Conservation (phyloP, 2,329 filamentous ascomycete species). For the Ophiognomonia clavigignenti-juglandacearum region DNA sequence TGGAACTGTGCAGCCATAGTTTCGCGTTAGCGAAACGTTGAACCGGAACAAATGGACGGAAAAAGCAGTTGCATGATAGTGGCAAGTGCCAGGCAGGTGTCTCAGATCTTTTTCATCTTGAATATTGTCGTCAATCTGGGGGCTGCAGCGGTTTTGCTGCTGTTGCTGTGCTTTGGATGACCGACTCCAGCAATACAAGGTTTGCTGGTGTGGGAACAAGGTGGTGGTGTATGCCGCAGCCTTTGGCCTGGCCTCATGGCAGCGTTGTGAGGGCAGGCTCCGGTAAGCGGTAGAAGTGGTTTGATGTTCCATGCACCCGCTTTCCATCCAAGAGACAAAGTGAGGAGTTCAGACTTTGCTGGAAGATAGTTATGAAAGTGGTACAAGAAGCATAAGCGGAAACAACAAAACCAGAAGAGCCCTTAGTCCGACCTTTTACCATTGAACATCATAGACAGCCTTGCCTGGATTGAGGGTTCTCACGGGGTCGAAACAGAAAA, state of each 20-base stretch:
- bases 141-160: conserved; percentile 46
- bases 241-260: conserved; percentile 52
- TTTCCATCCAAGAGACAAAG: conserved; percentile 11
- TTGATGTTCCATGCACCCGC: conserved; percentile 14
- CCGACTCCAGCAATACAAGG: too few relatives aligned
- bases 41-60: conserved; percentile 1
- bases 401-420: conserved; percentile 34
- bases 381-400: conserved; percentile 15
- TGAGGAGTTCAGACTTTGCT: conserved; percentile 16
- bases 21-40: conserved; percentile 6
- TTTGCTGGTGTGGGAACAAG: neutral
- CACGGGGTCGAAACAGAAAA: neutral
- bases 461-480: neutral
- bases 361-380: conserved; percentile 13
- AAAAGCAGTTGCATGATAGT: conserved; percentile 13
- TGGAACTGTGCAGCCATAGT: conserved; percentile 5
- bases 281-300: conserved; percentile 39
- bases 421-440: conserved; percentile 44
- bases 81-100: conserved; percentile 25
- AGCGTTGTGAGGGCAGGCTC: conserved; percentile 43
- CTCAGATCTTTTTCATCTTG: conserved; percentile 76
- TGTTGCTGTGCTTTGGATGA: too few relatives aligned
- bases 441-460: conserved; percentile 38
- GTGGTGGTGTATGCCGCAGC: conserved; percentile 46
- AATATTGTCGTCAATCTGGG: conserved; percentile 43